These are phyloP conservation scores for Suillus americanus DNA, from an alignment of 768 basidiomycete genomes.

Conservation along the genomic window DNA sequence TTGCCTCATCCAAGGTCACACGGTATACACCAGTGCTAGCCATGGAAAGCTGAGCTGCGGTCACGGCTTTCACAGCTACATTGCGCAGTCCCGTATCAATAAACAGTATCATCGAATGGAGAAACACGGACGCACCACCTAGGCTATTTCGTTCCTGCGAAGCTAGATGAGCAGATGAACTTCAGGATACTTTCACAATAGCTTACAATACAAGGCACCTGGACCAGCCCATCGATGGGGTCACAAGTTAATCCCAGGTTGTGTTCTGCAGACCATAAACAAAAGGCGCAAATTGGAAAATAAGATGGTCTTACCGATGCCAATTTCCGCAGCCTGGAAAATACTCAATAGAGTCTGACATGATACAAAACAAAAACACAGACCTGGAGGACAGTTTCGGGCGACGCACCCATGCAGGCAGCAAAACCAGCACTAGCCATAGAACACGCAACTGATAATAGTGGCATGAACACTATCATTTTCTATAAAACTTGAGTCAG, in stretches of 20 bases:
- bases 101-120: conserved; percentile 1
- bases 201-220: conserved; percentile 93
- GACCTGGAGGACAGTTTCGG: conserved; percentile 80
- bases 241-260: conserved; percentile 91
- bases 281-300: neutral
- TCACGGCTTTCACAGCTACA: conserved; percentile 86
- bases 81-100: neutral
- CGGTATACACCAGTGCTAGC: conserved; percentile 86
- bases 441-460: conserved; percentile 74
- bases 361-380: conserved; percentile 11
- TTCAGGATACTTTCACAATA: conserved; percentile 9
- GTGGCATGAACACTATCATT: conserved; percentile 5
- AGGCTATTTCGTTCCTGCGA: conserved; percentile 79
- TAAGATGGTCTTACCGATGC: conserved; percentile 59
- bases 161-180: neutral
- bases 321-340: conserved; percentile 79
- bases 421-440: conserved; percentile 96
- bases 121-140: conserved; percentile 51
- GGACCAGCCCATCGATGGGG: conserved; percentile 89
- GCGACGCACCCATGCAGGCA: conserved; percentile 90
- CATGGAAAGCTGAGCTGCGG: conserved; percentile 93
- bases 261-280: conserved; percentile 54
- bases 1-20: conserved; percentile 91
- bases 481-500: conserved; percentile 4
- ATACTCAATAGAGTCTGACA: conserved; percentile 5